Evolutionary conservation across 345 rosid genomes (phyloP).

Genomic region (Dimocarpus longan): DNA sequence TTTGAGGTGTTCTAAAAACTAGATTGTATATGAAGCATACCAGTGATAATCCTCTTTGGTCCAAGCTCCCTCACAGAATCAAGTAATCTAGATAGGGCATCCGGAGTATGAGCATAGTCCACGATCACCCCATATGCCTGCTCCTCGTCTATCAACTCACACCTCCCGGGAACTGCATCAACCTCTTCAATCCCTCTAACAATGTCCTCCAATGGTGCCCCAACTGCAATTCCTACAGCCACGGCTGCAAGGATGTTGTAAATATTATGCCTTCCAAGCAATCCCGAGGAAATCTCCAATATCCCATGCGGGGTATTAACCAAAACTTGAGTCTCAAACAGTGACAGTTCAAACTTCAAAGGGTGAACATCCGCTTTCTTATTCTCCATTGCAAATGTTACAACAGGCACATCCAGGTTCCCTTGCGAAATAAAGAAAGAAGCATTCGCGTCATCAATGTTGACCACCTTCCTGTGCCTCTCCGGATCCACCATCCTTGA

Average conservation of each 20-base stretch:
- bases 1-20: not conserved
- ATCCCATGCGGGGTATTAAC: conserved; percentile 87
- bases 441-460: conserved; percentile 85
- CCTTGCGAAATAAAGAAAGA: conserved; percentile 72
- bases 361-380: conserved; percentile 86
- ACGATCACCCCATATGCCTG: conserved; percentile 95
- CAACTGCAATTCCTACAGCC: conserved; percentile 95
- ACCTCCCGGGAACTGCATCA: conserved; percentile 94
- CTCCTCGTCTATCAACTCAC: conserved; percentile 91
- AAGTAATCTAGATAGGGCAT: conserved; percentile 78
- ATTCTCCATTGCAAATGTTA: conserved; percentile 86
- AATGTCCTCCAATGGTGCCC: conserved; percentile 91
- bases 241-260: conserved; percentile 91
- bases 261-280: conserved; percentile 83
- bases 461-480: conserved; percentile 88
- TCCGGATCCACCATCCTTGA: conserved; percentile 87
- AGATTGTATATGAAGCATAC: conserved; percentile 42
- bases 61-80: conserved; percentile 88
- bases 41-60: conserved; percentile 84
- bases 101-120: conserved; percentile 82
- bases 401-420: conserved; percentile 74
- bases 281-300: conserved; percentile 87
- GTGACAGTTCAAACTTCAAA: conserved; percentile 83
- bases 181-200: conserved; percentile 95
- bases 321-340: conserved; percentile 92